Evolutionary conservation across 2,329 filamentous ascomycete species (phyloP).

Genomic region (Alternaria ethzedia): DNA sequence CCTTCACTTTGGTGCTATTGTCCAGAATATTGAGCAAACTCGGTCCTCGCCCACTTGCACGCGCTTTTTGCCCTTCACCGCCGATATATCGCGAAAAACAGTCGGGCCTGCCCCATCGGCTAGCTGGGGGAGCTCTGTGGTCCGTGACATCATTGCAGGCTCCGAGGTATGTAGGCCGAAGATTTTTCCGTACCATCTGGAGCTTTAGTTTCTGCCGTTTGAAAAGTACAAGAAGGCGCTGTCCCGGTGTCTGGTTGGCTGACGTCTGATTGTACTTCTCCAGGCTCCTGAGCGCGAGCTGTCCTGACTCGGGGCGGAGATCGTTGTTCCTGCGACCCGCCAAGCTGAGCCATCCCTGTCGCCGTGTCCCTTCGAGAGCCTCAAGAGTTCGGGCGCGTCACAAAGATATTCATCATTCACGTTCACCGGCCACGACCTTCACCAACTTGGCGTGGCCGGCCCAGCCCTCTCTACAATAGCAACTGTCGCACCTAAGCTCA

Average conservation of each 20-base stretch:
- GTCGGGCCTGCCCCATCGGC: conserved; percentile 18
- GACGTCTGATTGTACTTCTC: conserved; percentile 4
- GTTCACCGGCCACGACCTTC: conserved; percentile 30
- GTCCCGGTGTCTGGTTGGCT: conserved; percentile 7
- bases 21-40: neutral
- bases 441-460: conserved; percentile 35
- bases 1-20: neutral
- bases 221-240: conserved; percentile 5
- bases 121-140: conserved; percentile 23
- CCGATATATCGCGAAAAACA: conserved; percentile 4
- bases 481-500: conserved; percentile 9
- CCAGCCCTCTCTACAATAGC: conserved; percentile 17
- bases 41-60: neutral
- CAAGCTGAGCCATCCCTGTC: conserved; percentile 20
- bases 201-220: neutral
- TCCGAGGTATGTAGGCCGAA: conserved; percentile 33
- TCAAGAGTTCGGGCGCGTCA: conserved; percentile 33
- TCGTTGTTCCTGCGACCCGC: conserved; percentile 27
- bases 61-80: conserved; percentile 10
- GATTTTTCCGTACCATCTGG: conserved; percentile 12
- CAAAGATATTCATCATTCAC: conserved; percentile 33
- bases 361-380: conserved; percentile 29
- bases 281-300: conserved; percentile 3
- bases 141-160: conserved; percentile 37
- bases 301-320: conserved; percentile 20